Evolutionary conservation across 192 early-diverging fungal species (phyloP).

Genomic region (Thoreauomyces humboldtii): DNA sequence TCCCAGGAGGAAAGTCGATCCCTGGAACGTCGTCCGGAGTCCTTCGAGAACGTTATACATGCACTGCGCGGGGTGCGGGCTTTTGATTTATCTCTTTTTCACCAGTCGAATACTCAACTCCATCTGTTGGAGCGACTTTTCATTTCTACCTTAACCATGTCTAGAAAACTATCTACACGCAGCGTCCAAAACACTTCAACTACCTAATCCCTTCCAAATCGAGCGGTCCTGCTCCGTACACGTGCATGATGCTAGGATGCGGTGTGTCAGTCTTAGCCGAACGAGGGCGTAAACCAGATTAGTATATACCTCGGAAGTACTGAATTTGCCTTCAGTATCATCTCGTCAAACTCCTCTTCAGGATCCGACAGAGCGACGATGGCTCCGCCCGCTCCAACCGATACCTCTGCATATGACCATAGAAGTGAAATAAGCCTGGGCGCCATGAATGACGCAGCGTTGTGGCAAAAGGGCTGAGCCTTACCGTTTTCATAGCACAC

Average conservation of each 20-base stretch:
- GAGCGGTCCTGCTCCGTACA: not conserved
- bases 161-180: too few relatives aligned
- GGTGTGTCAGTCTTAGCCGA: too few relatives aligned
- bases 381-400: constrained; percentile 91
- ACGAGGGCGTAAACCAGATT: not conserved
- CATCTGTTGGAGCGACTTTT: too few relatives aligned
- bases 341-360: constrained; percentile 83
- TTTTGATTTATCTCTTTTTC: too few relatives aligned
- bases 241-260: constrained; percentile 9
- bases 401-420: constrained; percentile 44
- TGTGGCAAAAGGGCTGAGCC: too few relatives aligned
- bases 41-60: not conserved
- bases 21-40: not conserved
- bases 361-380: constrained; percentile 85
- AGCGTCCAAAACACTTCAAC: too few relatives aligned
- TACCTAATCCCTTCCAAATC: too few relatives aligned
- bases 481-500: constrained; percentile 45
- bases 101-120: too few relatives aligned
- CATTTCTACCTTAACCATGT: too few relatives aligned
- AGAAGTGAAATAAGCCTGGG: too few relatives aligned
- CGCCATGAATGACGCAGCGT: too few relatives aligned
- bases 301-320: constrained; percentile 40
- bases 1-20: not conserved
- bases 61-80: not conserved
- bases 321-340: constrained; percentile 68